phyloP scores from a whole-genome alignment of 768 basidiomycete species.

The Calocybe cyanea region DNA sequence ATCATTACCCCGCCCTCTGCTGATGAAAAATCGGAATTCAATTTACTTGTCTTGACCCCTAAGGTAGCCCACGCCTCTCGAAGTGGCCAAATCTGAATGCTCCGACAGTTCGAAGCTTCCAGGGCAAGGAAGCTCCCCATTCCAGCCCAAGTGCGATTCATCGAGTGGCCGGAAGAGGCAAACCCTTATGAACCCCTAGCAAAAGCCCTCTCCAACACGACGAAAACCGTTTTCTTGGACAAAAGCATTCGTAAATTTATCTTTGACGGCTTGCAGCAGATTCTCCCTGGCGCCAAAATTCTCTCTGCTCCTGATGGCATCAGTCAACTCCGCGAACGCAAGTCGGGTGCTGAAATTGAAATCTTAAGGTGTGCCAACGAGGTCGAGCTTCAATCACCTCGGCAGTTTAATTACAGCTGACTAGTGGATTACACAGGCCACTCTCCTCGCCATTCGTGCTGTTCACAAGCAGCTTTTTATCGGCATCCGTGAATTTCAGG shows the following conservation, averaged over 20 bases:
- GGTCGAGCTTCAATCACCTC: conserved; percentile 32
- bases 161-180: conserved; percentile 65
- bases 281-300: conserved; percentile 33
- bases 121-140: conserved; percentile 62
- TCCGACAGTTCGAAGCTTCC: conserved; percentile 56
- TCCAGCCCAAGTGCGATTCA: conserved; percentile 43
- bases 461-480: conserved; percentile 58
- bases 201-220: conserved; percentile 16
- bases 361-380: conserved; percentile 79
- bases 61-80: conserved; percentile 23
- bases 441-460: conserved; percentile 67
- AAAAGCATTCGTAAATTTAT: conserved; percentile 60
- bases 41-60: conserved; percentile 67
- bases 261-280: conserved; percentile 54
- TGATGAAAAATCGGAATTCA: conserved; percentile 28
- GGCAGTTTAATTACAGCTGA: neutral
- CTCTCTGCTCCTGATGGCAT: conserved; percentile 52
- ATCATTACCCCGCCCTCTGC: conserved; percentile 46
- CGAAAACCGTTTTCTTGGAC: conserved; percentile 54
- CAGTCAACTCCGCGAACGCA: conserved; percentile 65
- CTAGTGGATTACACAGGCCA: conserved; percentile 48
- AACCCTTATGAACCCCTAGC: conserved; percentile 57
- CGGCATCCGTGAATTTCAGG: conserved; percentile 77
- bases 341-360: conserved; percentile 65
- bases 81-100: conserved; percentile 1